phyloP scores from a whole-genome alignment of 2,329 filamentous ascomycete genomes.

The Didymella glomerata region DNA sequence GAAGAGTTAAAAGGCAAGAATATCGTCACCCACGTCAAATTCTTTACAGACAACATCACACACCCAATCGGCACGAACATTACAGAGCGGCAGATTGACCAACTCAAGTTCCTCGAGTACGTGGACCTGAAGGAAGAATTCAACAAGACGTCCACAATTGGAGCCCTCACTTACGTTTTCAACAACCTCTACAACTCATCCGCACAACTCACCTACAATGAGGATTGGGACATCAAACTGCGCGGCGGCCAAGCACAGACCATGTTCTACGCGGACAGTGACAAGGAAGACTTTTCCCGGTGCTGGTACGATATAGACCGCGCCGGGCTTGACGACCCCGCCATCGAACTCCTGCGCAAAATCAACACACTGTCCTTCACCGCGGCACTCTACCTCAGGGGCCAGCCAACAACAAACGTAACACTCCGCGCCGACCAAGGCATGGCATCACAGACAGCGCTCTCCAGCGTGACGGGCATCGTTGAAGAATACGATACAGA shows the following conservation, averaged over 20 bases:
- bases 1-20: constrained; percentile 31
- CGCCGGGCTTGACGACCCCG: constrained; percentile 29
- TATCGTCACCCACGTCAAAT: constrained; percentile 37
- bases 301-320: constrained; percentile 33
- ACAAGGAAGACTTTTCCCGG: constrained; percentile 17
- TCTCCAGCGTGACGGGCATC: constrained; percentile 29
- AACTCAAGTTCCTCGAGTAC: constrained; percentile 25
- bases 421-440: constrained; percentile 2
- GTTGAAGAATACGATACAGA: constrained; percentile 42
- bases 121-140: constrained; percentile 26
- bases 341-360: constrained; percentile 34
- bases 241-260: constrained; percentile 29
- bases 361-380: constrained; percentile 35
- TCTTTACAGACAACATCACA: constrained; percentile 24
- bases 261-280: constrained; percentile 29
- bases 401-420: constrained; percentile 14
- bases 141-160: constrained; percentile 28
- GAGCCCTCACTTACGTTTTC: constrained; percentile 31
- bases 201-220: constrained; percentile 25
- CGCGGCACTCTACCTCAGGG: constrained; percentile 27
- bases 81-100: constrained; percentile 25
- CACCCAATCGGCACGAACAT: constrained; percentile 21
- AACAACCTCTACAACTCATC: constrained; percentile 34
- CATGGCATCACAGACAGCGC: constrained; percentile 25
- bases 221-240: constrained; percentile 29